These are phyloP conservation scores for Suillus cothurnatus DNA, from an alignment of 768 basidiomycete species.

Conservation along the genomic window DNA sequence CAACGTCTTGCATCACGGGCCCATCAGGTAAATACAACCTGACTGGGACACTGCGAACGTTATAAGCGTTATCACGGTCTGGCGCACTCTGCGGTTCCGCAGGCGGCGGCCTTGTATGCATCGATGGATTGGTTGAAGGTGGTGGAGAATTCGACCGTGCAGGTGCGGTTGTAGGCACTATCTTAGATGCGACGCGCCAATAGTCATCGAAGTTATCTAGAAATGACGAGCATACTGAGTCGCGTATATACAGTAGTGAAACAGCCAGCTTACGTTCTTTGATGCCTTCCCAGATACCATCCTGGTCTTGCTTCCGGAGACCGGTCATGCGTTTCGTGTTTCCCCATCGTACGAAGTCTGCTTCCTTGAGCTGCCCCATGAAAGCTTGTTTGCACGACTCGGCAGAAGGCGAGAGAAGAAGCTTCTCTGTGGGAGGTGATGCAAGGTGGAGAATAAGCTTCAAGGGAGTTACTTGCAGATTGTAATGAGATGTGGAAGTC, in stretches of 20 bases:
- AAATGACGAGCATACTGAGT: neutral
- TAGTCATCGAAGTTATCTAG: constrained; percentile 96
- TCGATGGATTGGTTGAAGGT: constrained; percentile 52
- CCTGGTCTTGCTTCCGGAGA: constrained; percentile 88
- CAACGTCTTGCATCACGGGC: constrained; percentile 88
- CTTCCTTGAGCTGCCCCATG: constrained; percentile 96
- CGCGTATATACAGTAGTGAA: neutral
- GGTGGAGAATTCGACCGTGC: constrained; percentile 60
- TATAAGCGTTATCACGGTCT: constrained; percentile 85
- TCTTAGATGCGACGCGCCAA: constrained; percentile 91
- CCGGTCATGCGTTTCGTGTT: constrained; percentile 94
- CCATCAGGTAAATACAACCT: constrained; percentile 90
- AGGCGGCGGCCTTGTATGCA: constrained; percentile 66
- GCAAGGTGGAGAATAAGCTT: constrained; percentile 86
- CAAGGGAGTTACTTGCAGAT: constrained; percentile 53
- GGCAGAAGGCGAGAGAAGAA: constrained; percentile 75
- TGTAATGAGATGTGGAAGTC: constrained; percentile 43
- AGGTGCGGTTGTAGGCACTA: constrained; percentile 79
- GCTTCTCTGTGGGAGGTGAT: constrained; percentile 83
- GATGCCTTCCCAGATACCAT: constrained; percentile 96
- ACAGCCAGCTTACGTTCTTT: constrained; percentile 75
- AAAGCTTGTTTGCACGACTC: constrained; percentile 93
- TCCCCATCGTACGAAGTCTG: constrained; percentile 96
- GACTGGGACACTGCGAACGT: constrained; percentile 85
- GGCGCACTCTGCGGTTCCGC: constrained; percentile 53